Conservation (phyloP, 768 basidiomycete genomes). For the Leucocoprinus sp. region DNA sequence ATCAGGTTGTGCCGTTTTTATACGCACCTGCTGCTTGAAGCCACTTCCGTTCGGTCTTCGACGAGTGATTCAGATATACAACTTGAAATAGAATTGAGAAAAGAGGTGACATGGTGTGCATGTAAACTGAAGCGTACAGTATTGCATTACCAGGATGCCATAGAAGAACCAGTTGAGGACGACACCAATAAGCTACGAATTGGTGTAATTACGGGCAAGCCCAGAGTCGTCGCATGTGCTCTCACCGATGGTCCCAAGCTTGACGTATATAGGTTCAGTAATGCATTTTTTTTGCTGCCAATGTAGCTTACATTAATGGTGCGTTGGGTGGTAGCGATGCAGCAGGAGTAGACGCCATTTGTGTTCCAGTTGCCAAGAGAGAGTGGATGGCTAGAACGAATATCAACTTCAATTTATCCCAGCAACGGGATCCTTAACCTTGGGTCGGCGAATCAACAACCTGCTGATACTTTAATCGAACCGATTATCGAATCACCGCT, state of each 20-base stretch:
- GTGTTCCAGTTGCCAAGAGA: neutral
- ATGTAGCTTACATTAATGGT: neutral
- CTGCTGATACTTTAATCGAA: too few relatives aligned
- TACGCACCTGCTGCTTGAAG: neutral
- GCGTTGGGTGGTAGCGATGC: neutral
- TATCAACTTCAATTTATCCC: neutral
- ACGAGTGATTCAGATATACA: neutral
- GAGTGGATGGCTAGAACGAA: neutral
- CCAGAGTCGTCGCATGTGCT: neutral
- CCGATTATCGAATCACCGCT: too few relatives aligned
- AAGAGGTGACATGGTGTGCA: neutral
- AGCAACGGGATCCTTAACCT: too few relatives aligned
- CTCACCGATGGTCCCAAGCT: neutral
- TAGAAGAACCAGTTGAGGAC: constrained; percentile 7
- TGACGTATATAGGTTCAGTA: neutral
- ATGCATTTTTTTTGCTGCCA: neutral
- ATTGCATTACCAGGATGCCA: too few relatives aligned
- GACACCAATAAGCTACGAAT: neutral
- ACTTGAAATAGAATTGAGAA: neutral
- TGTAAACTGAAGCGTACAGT: too few relatives aligned
- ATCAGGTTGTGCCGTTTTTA: neutral
- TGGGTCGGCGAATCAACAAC: too few relatives aligned
- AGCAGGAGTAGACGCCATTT: neutral
- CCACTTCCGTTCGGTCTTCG: constrained; percentile 1
- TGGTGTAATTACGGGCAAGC: neutral